Percentiles rank a stretch among this genome's conserved stretches.
Evolutionary conservation across 225 moss, liverwort and hornwort species (phyloP).

Genomic region (Physcomitrium patens): DNA sequence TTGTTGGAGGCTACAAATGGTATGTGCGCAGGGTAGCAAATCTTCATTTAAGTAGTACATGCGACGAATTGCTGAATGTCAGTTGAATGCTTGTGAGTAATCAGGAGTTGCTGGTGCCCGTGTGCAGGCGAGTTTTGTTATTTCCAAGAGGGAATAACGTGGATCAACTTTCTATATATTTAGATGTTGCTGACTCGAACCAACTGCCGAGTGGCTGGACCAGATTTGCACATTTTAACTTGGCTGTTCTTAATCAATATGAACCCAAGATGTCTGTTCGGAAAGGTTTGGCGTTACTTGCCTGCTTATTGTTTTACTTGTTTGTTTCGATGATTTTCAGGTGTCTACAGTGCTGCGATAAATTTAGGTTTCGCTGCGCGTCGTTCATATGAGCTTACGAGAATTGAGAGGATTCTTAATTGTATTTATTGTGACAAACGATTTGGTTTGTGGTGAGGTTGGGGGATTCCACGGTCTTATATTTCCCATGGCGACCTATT

Average conservation of each 20-base stretch:
- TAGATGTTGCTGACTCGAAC: constrained; percentile 81
- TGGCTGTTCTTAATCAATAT: constrained; percentile 77
- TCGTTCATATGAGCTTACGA: not conserved
- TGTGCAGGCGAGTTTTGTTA: constrained; percentile 79
- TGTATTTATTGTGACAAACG: not conserved
- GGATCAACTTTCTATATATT: constrained; percentile 80
- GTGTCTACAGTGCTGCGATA: not conserved
- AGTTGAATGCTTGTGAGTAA: constrained; percentile 6
- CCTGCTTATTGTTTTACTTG: not conserved
- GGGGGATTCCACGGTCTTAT: not conserved
- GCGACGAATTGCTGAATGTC: not conserved
- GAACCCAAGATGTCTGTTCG: constrained; percentile 71
- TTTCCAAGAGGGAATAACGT: constrained; percentile 88
- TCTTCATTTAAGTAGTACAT: not conserved
- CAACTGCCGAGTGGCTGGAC: constrained; percentile 79
- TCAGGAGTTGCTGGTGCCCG: not conserved
- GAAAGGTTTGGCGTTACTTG: constrained; percentile 59
- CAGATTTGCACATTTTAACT: constrained; percentile 87
- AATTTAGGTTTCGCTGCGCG: not conserved
- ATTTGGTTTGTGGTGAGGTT: constrained; percentile 8
- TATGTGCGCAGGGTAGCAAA: constrained; percentile 23
- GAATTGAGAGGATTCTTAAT: not conserved
- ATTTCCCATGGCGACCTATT: not conserved
- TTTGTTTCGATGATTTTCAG: not conserved
- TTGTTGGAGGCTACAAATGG: constrained; percentile 88